These are phyloP conservation scores for Croton laevigatus DNA, from an alignment of 441 rosid species.

Conservation along the genomic window DNA sequence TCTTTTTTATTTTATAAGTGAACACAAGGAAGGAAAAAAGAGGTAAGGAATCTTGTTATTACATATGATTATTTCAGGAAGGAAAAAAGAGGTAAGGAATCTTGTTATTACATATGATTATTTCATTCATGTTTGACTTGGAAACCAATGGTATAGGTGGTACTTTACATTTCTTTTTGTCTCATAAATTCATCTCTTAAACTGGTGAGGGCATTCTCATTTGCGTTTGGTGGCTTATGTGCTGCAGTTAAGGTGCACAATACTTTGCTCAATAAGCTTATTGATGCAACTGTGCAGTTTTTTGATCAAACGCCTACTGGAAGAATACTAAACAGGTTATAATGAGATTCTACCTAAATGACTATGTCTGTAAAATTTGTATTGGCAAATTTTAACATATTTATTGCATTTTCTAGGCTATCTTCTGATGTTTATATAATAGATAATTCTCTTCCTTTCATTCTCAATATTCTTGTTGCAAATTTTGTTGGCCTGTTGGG, in stretches of 20 bases:
- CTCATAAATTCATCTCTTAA: constrained; percentile 63
- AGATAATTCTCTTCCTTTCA: constrained; percentile 98
- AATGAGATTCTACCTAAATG: constrained; percentile 17
- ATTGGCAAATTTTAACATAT: not conserved
- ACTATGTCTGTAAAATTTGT: constrained; percentile 19
- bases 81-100: not conserved
- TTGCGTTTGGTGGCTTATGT: constrained; percentile 89
- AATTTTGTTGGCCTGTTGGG: constrained; percentile 93
- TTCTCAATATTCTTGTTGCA: constrained; percentile 94
- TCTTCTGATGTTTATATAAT: constrained; percentile 97
- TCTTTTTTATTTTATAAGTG: not conserved
- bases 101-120: constrained; percentile 8
- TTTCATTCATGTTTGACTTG: constrained; percentile 18
- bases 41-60: constrained; percentile 5
- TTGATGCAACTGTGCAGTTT: constrained; percentile 80
- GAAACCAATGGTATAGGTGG: constrained; percentile 52
- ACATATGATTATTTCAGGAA: not conserved
- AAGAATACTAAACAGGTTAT: constrained; percentile 95
- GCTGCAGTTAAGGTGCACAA: constrained; percentile 80
- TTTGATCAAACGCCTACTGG: constrained; percentile 97
- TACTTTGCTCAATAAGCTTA: constrained; percentile 63
- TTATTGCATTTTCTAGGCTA: constrained; percentile 48
- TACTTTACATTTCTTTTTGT: constrained; percentile 73
- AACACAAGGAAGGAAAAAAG: not conserved
- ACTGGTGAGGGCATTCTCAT: constrained; percentile 89